These are phyloP conservation scores for Spathaspora passalidarum DNA, from an alignment of 805 yeast genomes.

Conservation along the genomic window DNA sequence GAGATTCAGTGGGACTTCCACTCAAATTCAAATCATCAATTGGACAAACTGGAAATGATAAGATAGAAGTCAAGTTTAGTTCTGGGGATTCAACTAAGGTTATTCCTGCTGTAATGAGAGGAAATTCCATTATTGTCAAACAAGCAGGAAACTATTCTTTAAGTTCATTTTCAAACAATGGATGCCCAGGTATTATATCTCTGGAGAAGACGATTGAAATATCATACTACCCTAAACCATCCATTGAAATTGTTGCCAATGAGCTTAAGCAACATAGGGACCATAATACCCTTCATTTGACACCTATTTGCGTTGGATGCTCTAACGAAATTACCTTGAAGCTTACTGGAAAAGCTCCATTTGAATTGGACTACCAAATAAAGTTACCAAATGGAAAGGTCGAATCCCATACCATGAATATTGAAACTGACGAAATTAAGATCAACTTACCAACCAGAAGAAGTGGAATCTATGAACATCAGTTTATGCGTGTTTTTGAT, in stretches of 20 bases:
- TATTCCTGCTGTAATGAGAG: slow-evolving; percentile 1
- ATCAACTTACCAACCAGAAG: slow-evolving; percentile 39
- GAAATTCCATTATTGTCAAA: slow-evolving; percentile 20
- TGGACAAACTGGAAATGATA: slow-evolving; percentile 26
- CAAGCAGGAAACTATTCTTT: slow-evolving; percentile 45
- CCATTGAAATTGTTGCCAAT: slow-evolving; percentile 15
- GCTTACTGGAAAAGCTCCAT: slow-evolving; percentile 62
- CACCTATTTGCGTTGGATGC: slow-evolving; percentile 32
- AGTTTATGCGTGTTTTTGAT: slow-evolving; percentile 64
- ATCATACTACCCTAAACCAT: slow-evolving; percentile 24
- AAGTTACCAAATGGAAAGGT: slow-evolving; percentile 52
- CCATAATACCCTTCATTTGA: slow-evolving; percentile 19
- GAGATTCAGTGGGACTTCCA: slow-evolving; percentile 59
- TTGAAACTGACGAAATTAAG: slow-evolving; percentile 23
- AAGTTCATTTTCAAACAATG: slow-evolving; percentile 35
- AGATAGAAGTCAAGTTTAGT: slow-evolving; percentile 30
- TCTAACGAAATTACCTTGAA: slow-evolving; percentile 29
- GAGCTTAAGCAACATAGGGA: slow-evolving; percentile 21
- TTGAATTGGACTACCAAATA: slow-evolving; percentile 65
- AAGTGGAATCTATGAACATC: slow-evolving; percentile 62
- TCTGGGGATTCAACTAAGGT: neutral
- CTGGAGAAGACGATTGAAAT: slow-evolving; percentile 18
- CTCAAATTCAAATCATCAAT: slow-evolving; percentile 32
- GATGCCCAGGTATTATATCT: slow-evolving; percentile 42
- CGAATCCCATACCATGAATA: slow-evolving; percentile 31